Base-by-base conservation (phyloP, 208 protist genomes). In the Wallacemonas rigidus region DNA sequence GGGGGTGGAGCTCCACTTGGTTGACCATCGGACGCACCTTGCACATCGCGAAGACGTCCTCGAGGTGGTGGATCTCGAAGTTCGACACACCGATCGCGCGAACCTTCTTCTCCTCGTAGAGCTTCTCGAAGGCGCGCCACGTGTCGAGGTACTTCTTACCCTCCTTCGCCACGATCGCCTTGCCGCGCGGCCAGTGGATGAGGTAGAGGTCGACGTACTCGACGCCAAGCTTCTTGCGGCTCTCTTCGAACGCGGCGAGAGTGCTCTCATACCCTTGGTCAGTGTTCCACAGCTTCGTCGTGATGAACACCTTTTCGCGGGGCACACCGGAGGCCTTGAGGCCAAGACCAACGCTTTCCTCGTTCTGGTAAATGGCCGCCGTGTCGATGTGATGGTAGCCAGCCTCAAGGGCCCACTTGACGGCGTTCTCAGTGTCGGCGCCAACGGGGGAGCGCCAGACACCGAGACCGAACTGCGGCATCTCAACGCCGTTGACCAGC, bases 161-260 rank as follows among this genome's bases (percentile, higher is more conserved):
- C 47, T 77, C 43, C 50, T 81, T 79, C 15, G 36, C 64, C 12
- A 17, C 6, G 26, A 50, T 50, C n/a, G 69, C 60, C 14, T 36
- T 64, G 3, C 89, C 73, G 17, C 85, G 78, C 12, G 98, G 98
- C 88, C 92, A 99, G 78, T 99, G 98, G 61, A 99, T 97, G 11
- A 99, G 77, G 71, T 97, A 99, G 17, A 98, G 76, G 75, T 99
- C 98, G 7, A 99, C 50, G 74, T 99, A 98, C 6, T 98, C 79
- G 3, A 99, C n/a, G 1, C 76, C 76, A 1, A 99, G 83, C n/a
- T 87, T 79, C 45, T 75, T 54, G 15, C 95, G 75, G 44, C 93
- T 97, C 26, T 81, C 26, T 47, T 92, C 87, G 58, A 86, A 87
- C 7, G 79, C 75, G 15, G 71, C 67, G 38, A 98, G 83, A 8